phyloP scores from a whole-genome alignment of 768 basidiomycete genomes.

The Chlorophyllum brunneum region DNA sequence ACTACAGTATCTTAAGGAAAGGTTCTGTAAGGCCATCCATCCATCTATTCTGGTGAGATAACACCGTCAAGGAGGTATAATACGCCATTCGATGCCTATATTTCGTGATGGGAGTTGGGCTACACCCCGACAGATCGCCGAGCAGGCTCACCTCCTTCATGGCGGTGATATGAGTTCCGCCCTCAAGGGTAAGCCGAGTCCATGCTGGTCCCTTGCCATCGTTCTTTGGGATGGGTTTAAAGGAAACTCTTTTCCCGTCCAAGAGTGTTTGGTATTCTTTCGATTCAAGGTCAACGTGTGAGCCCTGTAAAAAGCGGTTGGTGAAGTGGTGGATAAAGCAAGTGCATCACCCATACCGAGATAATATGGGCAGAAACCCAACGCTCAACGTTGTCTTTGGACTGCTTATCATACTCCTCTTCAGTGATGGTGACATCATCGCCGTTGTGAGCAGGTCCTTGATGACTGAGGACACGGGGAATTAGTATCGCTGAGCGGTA shows the following conservation, averaged over 20 bases:
- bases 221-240: slow-evolving; percentile 36
- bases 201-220: slow-evolving; percentile 44
- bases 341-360: slow-evolving; percentile 45
- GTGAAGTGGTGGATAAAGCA: neutral
- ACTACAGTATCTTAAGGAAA: no score
- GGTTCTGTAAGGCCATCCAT: neutral
- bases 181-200: slow-evolving; percentile 55
- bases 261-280: slow-evolving; percentile 55
- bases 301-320: slow-evolving; percentile 30
- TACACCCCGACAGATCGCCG: no score
- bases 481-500: neutral
- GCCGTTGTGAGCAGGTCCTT: slow-evolving; percentile 35
- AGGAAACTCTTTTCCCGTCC: slow-evolving; percentile 52
- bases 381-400: slow-evolving; percentile 64
- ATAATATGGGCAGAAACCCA: slow-evolving; percentile 87
- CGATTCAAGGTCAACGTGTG: slow-evolving; percentile 41
- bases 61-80: slow-evolving; percentile 5
- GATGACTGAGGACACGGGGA: slow-evolving; percentile 45
- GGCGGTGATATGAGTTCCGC: slow-evolving; percentile 48
- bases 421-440: slow-evolving; percentile 59
- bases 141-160: slow-evolving; percentile 59
- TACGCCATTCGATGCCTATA: slow-evolving; percentile 9
- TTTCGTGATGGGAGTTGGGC: neutral
- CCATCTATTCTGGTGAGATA: neutral
- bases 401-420: slow-evolving; percentile 55